Percentiles rank a stretch among this genome's conserved stretches.
Evolutionary conservation across 1,139 yeast genomes (phyloP).

Genomic region (Candida gigantensis): DNA sequence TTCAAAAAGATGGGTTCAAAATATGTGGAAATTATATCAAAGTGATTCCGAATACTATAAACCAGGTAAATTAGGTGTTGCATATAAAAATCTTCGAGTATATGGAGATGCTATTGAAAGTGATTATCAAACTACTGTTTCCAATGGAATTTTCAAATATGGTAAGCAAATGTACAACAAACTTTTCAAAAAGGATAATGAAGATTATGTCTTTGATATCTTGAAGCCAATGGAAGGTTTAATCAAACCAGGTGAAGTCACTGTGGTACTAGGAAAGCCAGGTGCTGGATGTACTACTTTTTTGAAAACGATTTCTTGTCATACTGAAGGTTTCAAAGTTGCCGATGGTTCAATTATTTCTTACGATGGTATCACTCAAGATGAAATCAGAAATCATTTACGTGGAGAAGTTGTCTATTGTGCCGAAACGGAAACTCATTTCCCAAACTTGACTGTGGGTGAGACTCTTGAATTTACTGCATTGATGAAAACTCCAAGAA

Average conservation of each 20-base stretch:
- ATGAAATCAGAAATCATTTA: conserved; percentile 28
- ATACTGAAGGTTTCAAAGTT: conserved; percentile 70
- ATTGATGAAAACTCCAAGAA: conserved; percentile 42
- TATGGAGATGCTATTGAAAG: conserved; percentile 75
- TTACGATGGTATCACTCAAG: conserved; percentile 34
- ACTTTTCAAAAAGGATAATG: conserved; percentile 32
- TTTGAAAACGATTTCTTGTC: conserved; percentile 66
- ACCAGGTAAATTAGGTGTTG: conserved; percentile 65
- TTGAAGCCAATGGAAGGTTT: conserved; percentile 38
- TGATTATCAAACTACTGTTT: conserved; percentile 73
- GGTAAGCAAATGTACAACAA: conserved; percentile 12
- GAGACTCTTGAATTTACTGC: conserved; percentile 51
- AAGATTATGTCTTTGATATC: conserved; percentile 28
- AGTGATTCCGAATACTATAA: conserved; percentile 66
- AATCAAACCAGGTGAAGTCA: conserved; percentile 63
- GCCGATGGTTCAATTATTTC: conserved; percentile 47
- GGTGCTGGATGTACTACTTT: conserved; percentile 80
- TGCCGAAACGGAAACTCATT: conserved; percentile 55
- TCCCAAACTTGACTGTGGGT: conserved; percentile 55
- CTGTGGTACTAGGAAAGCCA: conserved; percentile 54
- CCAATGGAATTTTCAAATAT: conserved; percentile 43
- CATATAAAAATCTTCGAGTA: conserved; percentile 67
- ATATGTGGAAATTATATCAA: conserved; percentile 55
- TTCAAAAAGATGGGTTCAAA: conserved; percentile 59
- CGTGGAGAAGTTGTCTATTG: conserved; percentile 59